Base-by-base conservation (phyloP, 345 rosid species). In the Arabis alpina region DNA sequence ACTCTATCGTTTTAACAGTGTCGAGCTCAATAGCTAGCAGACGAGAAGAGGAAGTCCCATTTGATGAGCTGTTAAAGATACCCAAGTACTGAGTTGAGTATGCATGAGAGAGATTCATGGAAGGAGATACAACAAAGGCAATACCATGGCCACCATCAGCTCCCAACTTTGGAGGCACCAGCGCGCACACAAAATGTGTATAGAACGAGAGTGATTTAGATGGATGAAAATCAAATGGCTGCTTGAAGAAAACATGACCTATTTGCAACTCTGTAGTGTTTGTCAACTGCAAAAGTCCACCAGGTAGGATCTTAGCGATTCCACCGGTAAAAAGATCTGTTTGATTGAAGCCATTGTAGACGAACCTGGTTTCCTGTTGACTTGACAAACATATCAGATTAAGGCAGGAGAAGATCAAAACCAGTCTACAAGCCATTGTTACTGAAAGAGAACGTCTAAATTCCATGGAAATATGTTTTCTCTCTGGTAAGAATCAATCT, bases 21-120 rank as follows among this genome's bases (percentile, higher is more conserved):
- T 88, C 90, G 7, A 86, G 77, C 79, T 87, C 91, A 19, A 88
- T 76, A 2, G 84, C 86, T 14, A 88, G 34, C 9, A 90, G 75
- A 42, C 73, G 89, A 70, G 85, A 81, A 47, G 78, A 0, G 2
- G 48, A 51, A 45, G 24, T 36, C 1, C 81, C 81, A 25, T 70
- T 43, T 66, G 27, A 68, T 30, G 73, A 4, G 6, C 0, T 2
- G 53, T 66, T 87, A 47, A 87, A 83, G 19, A 84, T 66, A 1
- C 93, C 93, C 16, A 90, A 50, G 64, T 41, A 79, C 54, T 65
- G 52, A 28, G 39, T 13, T 59, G 61, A 4, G 0, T 4, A 0
- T 19, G 69, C 85, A 3, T 55, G 1, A 16, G 42, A 23, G 19
- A 81, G 60, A 15, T 76, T 28, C 69, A 13, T 45, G 8, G 79